Evolutionary conservation across 352 stramenopile genomes (phyloP), one percentile per base, ranked within the genome.

Genomic region (Elongisporangium undulatum): DNA sequence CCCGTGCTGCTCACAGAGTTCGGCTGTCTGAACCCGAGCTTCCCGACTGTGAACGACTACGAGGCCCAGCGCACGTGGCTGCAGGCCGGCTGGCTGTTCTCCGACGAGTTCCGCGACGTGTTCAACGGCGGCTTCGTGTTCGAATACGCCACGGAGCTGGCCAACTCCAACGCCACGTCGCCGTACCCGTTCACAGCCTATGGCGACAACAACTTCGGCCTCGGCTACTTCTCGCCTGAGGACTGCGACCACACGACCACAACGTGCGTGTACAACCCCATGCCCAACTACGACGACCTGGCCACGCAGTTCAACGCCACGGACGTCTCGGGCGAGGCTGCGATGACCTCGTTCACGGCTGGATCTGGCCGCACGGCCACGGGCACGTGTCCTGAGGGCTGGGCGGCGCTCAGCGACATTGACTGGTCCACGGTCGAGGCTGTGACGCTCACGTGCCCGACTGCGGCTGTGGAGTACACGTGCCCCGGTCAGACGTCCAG

Each of bases 1-100:
- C 89, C 89, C 9, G 79, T 92, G 4, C 51, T 97, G 51, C 64
- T 96, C 16, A 91, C 82, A 5, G 89, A 97, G 62, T 96, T 89
- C 63, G 89, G 89, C 0, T 97, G 89, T 53, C 53, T 94, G 5
- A 82, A 85, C 48, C 49, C 61, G 39, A 80, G 72, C 17, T 92
- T 92, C 51, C 73, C 79, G 12, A 92, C 79, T 0, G 73, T 90
- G 3, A 67, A 89, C 17, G 75, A 62, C 3, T 95, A 93, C 61
- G 72, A 82, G 38, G 78, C 75, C 1, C 84, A 93, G 58, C 79
- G 84, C 7, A 82, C 77, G 19, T 91, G 74, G 74, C 59, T 87
- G 0, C 72, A 92, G 26, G 79, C 77, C 8, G 65, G 65, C 0
- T 92, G 79, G 77, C 24, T 92, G 16, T 72, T 82, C 55, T 72